Conservation (phyloP, 1,139 yeast genomes). For the Suhomyces bokatorum region DNA sequence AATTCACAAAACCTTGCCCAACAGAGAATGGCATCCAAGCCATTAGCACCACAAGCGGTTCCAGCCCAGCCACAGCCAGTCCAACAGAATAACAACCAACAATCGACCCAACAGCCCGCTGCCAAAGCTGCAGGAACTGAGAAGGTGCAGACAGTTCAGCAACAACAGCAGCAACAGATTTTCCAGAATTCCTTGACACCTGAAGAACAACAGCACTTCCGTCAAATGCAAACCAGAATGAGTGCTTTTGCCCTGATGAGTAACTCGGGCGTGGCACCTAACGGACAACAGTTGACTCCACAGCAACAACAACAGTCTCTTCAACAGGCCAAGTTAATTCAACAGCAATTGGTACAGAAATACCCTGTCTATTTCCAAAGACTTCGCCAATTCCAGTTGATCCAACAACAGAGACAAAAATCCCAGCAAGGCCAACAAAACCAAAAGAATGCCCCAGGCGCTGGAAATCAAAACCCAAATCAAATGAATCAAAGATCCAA, state of each 20-base stretch:
- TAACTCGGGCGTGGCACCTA: constrained; percentile 47
- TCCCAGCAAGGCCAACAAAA: constrained; percentile 14
- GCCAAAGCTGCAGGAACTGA: constrained; percentile 11
- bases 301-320: constrained; percentile 50
- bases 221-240: constrained; percentile 45
- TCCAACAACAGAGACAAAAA: constrained; percentile 38
- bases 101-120: background rate
- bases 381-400: constrained; percentile 41
- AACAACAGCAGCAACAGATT: constrained; percentile 49
- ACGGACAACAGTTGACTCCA: constrained; percentile 42
- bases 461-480: constrained; percentile 8
- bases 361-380: constrained; percentile 49
- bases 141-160: constrained; percentile 25
- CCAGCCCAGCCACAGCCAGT: constrained; percentile 9
- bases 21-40: constrained; percentile 4
- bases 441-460: constrained; percentile 16
- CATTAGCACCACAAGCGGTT: constrained; percentile 10
- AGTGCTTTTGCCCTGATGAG: constrained; percentile 48
- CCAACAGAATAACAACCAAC: constrained; percentile 1
- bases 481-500: constrained; percentile 17
- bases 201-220: constrained; percentile 47
- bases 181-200: constrained; percentile 45
- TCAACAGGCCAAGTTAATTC: constrained; percentile 45
- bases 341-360: constrained; percentile 45
- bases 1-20: constrained; percentile 7